phyloP scores from a whole-genome alignment of 495 filamentous ascomycete genomes.

The Cercophora sp. region DNA sequence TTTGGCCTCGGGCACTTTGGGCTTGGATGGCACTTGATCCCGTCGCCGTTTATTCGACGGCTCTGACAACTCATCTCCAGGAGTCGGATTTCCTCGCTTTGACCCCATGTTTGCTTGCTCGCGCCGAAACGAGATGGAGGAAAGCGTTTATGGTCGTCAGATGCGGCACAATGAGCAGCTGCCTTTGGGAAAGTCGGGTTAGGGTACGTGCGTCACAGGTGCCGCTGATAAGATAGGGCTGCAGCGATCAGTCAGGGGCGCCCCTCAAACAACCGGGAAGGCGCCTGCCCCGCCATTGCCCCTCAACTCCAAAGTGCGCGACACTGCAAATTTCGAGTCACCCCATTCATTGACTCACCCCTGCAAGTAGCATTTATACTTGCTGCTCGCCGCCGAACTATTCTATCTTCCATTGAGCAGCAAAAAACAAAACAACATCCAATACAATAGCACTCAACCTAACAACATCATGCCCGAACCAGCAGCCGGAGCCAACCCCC shows the following conservation, averaged over 20 bases:
- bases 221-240: background rate
- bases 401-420: background rate
- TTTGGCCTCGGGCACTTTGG: conserved; percentile 22
- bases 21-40: conserved; percentile 18
- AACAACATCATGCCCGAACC: conserved; percentile 21
- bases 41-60: conserved; percentile 30
- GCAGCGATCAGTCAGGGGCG: background rate
- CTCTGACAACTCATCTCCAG: conserved; percentile 3
- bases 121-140: too few species aligned
- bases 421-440: background rate
- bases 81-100: conserved; percentile 24
- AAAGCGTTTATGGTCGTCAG: too few species aligned
- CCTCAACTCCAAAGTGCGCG: conserved; percentile 16
- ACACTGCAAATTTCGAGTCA: conserved; percentile 16
- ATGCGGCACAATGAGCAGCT: too few species aligned
- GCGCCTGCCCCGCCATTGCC: conserved; percentile 20
- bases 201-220: too few species aligned
- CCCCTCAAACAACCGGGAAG: background rate
- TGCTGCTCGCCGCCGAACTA: background rate
- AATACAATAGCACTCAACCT: background rate
- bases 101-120: conserved; percentile 21
- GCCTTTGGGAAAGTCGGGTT: too few species aligned
- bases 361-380: too few species aligned
- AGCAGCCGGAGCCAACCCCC: conserved; percentile 12
- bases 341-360: background rate